Evolutionary conservation across 805 yeast species (phyloP).

Genomic region (Zygotorulaspora chibaensis): DNA sequence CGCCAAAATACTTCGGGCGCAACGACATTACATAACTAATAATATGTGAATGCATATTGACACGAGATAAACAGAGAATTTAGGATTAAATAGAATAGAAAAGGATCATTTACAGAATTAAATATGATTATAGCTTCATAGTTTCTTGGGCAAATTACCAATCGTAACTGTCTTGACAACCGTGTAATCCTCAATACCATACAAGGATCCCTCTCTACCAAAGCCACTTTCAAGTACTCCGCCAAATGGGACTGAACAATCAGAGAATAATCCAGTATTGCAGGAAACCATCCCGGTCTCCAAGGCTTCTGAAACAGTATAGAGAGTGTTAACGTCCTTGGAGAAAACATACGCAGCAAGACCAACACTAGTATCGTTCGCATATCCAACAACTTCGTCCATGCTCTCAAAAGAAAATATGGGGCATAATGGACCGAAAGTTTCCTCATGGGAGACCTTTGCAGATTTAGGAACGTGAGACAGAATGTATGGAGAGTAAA

Average conservation of each 20-base stretch:
- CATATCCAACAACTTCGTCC: conserved; percentile 49
- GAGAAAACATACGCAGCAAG: conserved; percentile 59
- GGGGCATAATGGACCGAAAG: conserved; percentile 64
- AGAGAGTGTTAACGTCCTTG: conserved; percentile 46
- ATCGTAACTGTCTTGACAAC: conserved; percentile 49
- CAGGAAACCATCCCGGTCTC: conserved; percentile 66
- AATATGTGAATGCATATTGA: neutral
- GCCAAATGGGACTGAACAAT: conserved; percentile 55
- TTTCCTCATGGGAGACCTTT: conserved; percentile 52
- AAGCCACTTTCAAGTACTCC: conserved; percentile 66
- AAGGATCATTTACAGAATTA: no score
- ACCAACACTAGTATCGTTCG: conserved; percentile 54
- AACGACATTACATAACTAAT: neutral
- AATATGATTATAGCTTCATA: neutral
- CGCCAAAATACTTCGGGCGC: no score
- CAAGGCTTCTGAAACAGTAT: conserved; percentile 50
- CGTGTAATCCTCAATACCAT: conserved; percentile 59
- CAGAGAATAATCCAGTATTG: conserved; percentile 55
- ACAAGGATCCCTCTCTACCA: conserved; percentile 64
- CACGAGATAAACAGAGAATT: neutral
- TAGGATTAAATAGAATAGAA: no score
- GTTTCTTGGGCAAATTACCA: conserved; percentile 36
- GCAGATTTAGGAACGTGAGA: conserved; percentile 48
- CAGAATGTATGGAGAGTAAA: conserved; percentile 52
- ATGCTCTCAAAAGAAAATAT: conserved; percentile 49